Conservation (phyloP, 495 filamentous ascomycete species). For the Xylaria nigripes region DNA sequence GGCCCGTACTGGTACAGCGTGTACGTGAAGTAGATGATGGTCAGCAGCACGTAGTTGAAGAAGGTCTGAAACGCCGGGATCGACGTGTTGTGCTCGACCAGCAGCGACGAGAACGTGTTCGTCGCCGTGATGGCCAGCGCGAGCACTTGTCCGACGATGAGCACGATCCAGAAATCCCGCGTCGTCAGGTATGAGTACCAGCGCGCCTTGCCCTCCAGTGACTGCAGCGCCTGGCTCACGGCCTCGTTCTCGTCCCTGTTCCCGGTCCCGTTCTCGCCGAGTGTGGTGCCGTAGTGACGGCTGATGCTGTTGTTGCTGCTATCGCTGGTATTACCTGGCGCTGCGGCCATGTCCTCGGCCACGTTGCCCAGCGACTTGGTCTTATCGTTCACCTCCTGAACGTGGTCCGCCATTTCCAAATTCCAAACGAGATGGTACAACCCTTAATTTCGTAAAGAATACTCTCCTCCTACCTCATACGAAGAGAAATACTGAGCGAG, state of each 20-base stretch:
- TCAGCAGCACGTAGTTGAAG: conserved; percentile 86
- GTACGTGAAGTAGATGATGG: conserved; percentile 70
- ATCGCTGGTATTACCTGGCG: conserved; percentile 10
- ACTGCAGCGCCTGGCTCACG: conserved; percentile 32
- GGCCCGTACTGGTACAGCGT: conserved; percentile 76
- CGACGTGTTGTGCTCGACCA: conserved; percentile 57
- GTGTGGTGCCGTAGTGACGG: conserved; percentile 3
- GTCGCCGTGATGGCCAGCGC: conserved; percentile 81
- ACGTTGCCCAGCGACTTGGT: conserved; percentile 17
- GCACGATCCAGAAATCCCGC: conserved; percentile 75
- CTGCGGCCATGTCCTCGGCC: conserved; percentile 16
- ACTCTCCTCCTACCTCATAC: conserved; percentile 3
- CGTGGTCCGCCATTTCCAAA: conserved; percentile 21
- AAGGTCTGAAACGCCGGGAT: conserved; percentile 97
- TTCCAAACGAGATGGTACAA: neutral
- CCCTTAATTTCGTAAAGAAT: conserved; percentile 1
- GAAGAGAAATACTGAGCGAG: conserved; percentile 14
- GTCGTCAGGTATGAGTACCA: conserved; percentile 78
- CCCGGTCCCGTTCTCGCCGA: neutral
- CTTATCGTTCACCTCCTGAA: conserved; percentile 9
- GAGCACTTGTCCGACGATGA: conserved; percentile 78
- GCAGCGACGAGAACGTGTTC: conserved; percentile 77
- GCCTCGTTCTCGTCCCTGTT: conserved; percentile 15
- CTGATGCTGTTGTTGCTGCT: neutral
- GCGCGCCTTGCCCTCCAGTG: conserved; percentile 45